Evolutionary conservation across 495 filamentous ascomycete species (phyloP).

Genomic region (Platismatia glauca): DNA sequence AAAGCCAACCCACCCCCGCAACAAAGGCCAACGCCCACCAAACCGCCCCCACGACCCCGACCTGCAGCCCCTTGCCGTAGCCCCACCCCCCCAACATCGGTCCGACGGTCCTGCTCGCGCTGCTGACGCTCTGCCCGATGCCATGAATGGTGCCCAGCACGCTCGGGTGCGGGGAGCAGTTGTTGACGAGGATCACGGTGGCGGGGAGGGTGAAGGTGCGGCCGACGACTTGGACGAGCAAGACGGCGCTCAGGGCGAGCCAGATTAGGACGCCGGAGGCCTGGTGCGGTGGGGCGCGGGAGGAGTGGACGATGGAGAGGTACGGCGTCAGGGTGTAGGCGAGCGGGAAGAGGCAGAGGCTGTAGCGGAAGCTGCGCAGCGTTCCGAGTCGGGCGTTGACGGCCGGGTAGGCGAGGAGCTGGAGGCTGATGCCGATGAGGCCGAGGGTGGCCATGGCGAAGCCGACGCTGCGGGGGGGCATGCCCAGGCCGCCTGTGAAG

Average conservation of each 20-base stretch:
- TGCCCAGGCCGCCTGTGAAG: conserved; percentile 74
- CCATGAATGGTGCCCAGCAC: conserved; percentile 79
- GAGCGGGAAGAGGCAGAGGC: conserved; percentile 63
- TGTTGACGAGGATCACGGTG: conserved; percentile 72
- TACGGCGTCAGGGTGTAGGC: conserved; percentile 66
- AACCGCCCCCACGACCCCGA: conserved; percentile 64
- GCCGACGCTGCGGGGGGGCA: conserved; percentile 65
- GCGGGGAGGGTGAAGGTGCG: conserved; percentile 77
- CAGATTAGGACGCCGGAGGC: conserved; percentile 60
- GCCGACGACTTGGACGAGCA: conserved; percentile 65
- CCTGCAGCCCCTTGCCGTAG: conserved; percentile 61
- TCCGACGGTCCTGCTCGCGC: conserved; percentile 62
- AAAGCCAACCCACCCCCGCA: conserved; percentile 51
- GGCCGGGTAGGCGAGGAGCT: conserved; percentile 66
- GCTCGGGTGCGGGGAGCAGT: conserved; percentile 70
- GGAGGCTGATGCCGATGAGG: conserved; percentile 64
- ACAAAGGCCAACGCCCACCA: conserved; percentile 65
- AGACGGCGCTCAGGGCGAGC: conserved; percentile 55
- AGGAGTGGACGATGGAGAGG: conserved; percentile 59
- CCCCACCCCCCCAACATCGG: conserved; percentile 62
- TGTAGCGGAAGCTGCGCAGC: conserved; percentile 55
- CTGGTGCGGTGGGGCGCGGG: conserved; percentile 47
- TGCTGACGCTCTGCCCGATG: conserved; percentile 64
- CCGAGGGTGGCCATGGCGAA: conserved; percentile 72
- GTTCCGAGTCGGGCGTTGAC: conserved; percentile 62